Evolutionary conservation across 805 yeast species (phyloP), one percentile per base, ranked within the genome.

Genomic region (Ogataea nakhonphanomensis): DNA sequence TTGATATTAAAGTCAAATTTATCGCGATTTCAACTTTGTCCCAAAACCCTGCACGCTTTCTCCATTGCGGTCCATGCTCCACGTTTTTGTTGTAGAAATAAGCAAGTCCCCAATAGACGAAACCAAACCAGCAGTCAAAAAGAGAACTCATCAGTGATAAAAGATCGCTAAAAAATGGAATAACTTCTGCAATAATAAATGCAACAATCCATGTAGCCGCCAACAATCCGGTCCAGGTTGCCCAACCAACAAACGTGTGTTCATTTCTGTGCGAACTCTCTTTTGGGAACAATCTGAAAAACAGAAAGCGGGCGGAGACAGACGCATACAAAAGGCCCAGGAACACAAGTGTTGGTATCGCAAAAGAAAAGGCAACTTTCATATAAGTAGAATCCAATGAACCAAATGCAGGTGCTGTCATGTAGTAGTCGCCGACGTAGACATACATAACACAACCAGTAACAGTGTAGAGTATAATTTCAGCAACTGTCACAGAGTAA

Each of bases 61-160:
- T 10, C 27, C 27, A 25, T n/a, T n/a, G 12, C 4, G 27, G 54
- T 8, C 45, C 44, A 28, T 33, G 36, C 25, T 59, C 57, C n/a
- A 58, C 59, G 36, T 62, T 59, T 45, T 65, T 66, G 48, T 76
- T 59, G 49, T 70, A 67, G 53, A 74, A 68, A 55, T 57, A 78
- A 0, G 83, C 82, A 23, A 74, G 70, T 11, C 80, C 75, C 83
- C 83, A 78, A 49, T 77, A 78, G 6, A 77, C 74, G 49, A 76
- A 78, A 0, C 83, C 83, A 48, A 78, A 78, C 79, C 81, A 78
- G 55, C 82, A 76, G 55, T 78, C 83, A 51, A 78, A 78, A 37
- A 78, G 61, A 2, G 84, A 76, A 10, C 77, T 71, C 81, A 78
- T 76, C 50, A 78, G 60, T 3, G 80, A 69, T 25, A 78, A 62